Percentiles rank a stretch among this genome's conserved stretches.
Conservation (phyloP, 495 filamentous ascomycete genomes). For the Aspergillus sclerotiicarbonarius region DNA sequence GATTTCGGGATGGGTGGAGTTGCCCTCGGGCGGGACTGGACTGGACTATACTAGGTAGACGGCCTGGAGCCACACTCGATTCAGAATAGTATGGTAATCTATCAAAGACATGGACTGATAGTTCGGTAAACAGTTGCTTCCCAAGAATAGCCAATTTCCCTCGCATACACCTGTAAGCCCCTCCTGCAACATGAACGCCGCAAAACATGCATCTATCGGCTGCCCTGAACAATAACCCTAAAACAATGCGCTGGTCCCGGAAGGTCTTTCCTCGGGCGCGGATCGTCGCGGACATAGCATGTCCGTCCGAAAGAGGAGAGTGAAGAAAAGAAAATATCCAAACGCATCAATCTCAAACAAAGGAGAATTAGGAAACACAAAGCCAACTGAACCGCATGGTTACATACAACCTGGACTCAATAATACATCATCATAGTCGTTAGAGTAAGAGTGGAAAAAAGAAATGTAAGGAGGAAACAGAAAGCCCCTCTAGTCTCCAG, state of each 20-base stretch:
- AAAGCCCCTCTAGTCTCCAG: neutral
- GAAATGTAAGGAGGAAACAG: constrained; percentile 10
- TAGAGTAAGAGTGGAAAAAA: constrained; percentile 12
- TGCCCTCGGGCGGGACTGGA: too few relatives aligned
- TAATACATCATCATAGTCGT: constrained; percentile 18
- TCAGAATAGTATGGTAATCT: neutral
- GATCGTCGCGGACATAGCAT: neutral
- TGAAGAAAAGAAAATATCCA: neutral
- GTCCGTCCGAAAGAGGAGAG: neutral
- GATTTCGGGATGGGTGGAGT: neutral
- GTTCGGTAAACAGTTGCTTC: constrained; percentile 3
- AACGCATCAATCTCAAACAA: too few relatives aligned
- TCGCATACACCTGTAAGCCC: constrained; percentile 3
- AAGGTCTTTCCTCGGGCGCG: neutral
- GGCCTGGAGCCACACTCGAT: neutral
- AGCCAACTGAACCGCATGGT: constrained; percentile 4
- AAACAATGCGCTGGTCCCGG: neutral
- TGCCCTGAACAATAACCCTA: neutral
- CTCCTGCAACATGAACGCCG: constrained; percentile 6
- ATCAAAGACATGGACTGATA: neutral
- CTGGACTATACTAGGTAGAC: neutral
- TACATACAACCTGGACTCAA: constrained; percentile 5
- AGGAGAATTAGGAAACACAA: constrained; percentile 10
- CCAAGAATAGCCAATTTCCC: constrained; percentile 9
- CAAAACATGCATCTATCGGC: constrained; percentile 13